Percentiles rank a stretch among this genome's conserved stretches.
phyloP scores from a whole-genome alignment of 192 early-diverging fungal genomes.

The Ambispora gerdemannii region DNA sequence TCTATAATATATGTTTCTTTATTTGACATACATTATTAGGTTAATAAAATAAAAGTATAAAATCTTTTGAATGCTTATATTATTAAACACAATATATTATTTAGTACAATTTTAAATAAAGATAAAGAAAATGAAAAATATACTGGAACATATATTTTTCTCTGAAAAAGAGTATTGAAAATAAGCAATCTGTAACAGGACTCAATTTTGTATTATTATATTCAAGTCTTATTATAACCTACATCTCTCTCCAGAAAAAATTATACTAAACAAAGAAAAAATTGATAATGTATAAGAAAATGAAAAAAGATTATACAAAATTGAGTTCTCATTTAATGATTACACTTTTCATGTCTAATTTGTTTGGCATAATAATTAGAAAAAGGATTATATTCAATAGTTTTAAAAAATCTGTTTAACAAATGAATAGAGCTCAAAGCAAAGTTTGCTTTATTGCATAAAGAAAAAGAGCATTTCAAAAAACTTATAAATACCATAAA shows the following conservation, averaged over 20 bases:
- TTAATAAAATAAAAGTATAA: background rate
- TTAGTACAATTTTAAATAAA: background rate
- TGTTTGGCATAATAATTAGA: slow-evolving; percentile 8
- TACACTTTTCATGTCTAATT: background rate
- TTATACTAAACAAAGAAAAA: background rate
- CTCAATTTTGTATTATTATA: slow-evolving; percentile 18
- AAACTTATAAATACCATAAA: background rate
- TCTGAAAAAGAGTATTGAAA: slow-evolving; percentile 15
- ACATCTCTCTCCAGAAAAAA: slow-evolving; percentile 19
- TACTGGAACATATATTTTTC: slow-evolving; percentile 9
- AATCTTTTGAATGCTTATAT: slow-evolving; percentile 15
- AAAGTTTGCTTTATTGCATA: background rate
- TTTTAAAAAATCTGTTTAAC: slow-evolving; percentile 8
- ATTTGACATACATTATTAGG: slow-evolving; percentile 11
- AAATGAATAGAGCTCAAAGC: background rate
- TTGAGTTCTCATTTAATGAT: slow-evolving; percentile 10
- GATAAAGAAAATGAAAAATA: slow-evolving; percentile 1
- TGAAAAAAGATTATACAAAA: slow-evolving; percentile 9
- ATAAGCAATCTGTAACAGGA: slow-evolving; percentile 4
- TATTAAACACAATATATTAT: background rate
- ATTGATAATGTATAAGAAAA: background rate
- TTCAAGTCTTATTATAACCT: slow-evolving; percentile 18
- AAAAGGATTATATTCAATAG: slow-evolving; percentile 13
- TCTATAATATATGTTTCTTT: background rate
- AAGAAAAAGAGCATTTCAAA: slow-evolving; percentile 8